These are phyloP conservation scores for Dothistroma septosporum DNA, from an alignment of 2,329 filamentous ascomycete species.

Conservation along the genomic window DNA sequence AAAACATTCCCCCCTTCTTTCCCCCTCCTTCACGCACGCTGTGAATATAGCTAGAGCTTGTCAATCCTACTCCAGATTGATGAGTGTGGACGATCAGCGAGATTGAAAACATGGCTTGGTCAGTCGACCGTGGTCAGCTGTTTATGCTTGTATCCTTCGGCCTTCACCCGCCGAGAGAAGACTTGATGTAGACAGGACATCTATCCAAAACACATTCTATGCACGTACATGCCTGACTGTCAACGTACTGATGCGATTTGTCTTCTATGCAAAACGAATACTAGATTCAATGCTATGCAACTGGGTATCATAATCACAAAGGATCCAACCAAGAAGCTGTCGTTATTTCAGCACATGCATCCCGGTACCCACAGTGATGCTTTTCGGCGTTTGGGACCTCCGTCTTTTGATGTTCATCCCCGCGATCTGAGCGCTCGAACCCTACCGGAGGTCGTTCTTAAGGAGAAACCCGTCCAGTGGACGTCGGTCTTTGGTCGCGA, in stretches of 20 bases:
- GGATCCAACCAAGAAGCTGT: constrained; percentile 3
- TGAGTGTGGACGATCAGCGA: constrained; percentile 34
- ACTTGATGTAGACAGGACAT: constrained; percentile 22
- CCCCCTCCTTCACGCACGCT: constrained; percentile 9
- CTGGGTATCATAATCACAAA: constrained; percentile 14
- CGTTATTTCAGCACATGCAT: background rate
- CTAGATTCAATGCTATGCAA: background rate
- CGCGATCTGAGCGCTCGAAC: background rate
- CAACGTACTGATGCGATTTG: background rate
- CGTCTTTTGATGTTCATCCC: background rate
- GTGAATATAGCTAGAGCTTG: constrained; percentile 31
- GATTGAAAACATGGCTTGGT: constrained; percentile 21
- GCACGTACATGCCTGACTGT: background rate
- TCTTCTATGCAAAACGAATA: constrained; percentile 1
- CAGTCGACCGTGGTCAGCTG: constrained; percentile 16
- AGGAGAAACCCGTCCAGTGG: constrained; percentile 50
- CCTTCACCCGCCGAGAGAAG: constrained; percentile 17
- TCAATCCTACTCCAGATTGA: constrained; percentile 17
- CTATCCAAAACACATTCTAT: background rate
- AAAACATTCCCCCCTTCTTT: background rate
- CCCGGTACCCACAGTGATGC: background rate
- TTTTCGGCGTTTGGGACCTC: background rate
- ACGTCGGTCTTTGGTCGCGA: constrained; percentile 70
- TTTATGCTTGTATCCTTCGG: constrained; percentile 19
- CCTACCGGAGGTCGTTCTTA: constrained; percentile 24